A percentile compares a stretch with the other conserved stretches of the same genome.
These are phyloP conservation scores for Ceriops tagal DNA, from an alignment of 345 rosid species.

Conservation along the genomic window DNA sequence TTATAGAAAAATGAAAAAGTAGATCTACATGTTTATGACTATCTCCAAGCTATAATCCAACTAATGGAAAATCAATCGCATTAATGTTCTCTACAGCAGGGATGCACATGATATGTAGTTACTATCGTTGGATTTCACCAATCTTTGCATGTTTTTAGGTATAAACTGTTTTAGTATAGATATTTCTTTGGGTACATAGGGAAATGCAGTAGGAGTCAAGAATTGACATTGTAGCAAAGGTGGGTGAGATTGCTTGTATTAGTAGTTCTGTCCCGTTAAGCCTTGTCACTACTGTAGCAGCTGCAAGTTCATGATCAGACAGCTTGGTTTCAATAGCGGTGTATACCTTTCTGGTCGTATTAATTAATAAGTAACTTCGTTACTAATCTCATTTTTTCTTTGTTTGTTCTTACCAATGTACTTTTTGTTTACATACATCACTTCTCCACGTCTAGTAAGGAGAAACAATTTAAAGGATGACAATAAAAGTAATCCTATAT, in stretches of 20 bases:
- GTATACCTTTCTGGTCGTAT: too few relatives aligned
- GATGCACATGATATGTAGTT: background rate
- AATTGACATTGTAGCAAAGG: conserved; percentile 18
- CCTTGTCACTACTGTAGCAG: conserved; percentile 23
- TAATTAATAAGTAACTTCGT: too few relatives aligned
- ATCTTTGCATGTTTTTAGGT: too few relatives aligned
- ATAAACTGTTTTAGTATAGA: too few relatives aligned
- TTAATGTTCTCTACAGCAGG: conserved; percentile 9
- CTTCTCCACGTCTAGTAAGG: too few relatives aligned
- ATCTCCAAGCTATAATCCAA: conserved; percentile 14
- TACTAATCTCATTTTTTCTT: too few relatives aligned
- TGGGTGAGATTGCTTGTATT: conserved; percentile 27
- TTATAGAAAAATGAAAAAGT: too few relatives aligned
- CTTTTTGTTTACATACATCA: too few relatives aligned
- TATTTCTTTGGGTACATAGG: conserved; percentile 11
- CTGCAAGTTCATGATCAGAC: conserved; percentile 25
- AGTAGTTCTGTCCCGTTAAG: conserved; percentile 21
- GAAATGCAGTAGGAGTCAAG: background rate
- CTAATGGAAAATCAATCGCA: conserved; percentile 18
- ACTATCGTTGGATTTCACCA: too few relatives aligned
- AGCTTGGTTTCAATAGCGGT: background rate
- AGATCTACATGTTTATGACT: conserved; percentile 7
- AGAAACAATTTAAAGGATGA: too few relatives aligned
- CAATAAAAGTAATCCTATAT: too few relatives aligned
- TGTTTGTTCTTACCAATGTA: too few relatives aligned